These are phyloP conservation scores for Laguncularia racemosa DNA, from an alignment of 345 rosid genomes.

Conservation along the genomic window DNA sequence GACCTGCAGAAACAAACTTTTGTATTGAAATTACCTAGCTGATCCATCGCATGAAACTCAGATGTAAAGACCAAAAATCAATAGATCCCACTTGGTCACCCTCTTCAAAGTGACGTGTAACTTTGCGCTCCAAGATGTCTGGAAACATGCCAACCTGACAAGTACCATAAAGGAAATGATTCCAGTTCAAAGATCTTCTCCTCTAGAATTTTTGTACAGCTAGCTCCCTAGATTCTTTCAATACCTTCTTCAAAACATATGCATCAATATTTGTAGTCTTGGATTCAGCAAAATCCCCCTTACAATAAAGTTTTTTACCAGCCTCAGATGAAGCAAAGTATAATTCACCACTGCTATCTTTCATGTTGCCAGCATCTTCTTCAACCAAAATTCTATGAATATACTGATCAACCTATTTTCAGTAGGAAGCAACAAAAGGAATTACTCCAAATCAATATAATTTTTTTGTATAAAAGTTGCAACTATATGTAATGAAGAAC, in stretches of 20 bases:
- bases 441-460: neutral
- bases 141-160: slow-evolving; percentile 78
- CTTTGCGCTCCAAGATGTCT: slow-evolving; percentile 76
- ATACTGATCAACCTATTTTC: slow-evolving; percentile 71
- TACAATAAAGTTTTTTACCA: slow-evolving; percentile 56
- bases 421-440: neutral
- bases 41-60: neutral
- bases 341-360: slow-evolving; percentile 34
- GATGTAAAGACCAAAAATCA: neutral
- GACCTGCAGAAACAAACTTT: slow-evolving; percentile 31
- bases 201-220: too few species aligned
- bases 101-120: slow-evolving; percentile 57
- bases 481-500: too few species aligned
- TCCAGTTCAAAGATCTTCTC: neutral
- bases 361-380: slow-evolving; percentile 50
- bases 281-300: slow-evolving; percentile 80
- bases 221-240: neutral
- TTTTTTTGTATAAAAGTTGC: too few species aligned
- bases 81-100: slow-evolving; percentile 58
- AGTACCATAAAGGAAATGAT: slow-evolving; percentile 8
- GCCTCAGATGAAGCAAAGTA: slow-evolving; percentile 60
- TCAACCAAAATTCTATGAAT: slow-evolving; percentile 74
- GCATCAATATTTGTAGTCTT: slow-evolving; percentile 40
- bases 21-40: neutral
- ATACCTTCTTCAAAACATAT: slow-evolving; percentile 57